phyloP scores from a whole-genome alignment of 2,329 filamentous ascomycete genomes.

The Pseudocercospora eumusae region DNA sequence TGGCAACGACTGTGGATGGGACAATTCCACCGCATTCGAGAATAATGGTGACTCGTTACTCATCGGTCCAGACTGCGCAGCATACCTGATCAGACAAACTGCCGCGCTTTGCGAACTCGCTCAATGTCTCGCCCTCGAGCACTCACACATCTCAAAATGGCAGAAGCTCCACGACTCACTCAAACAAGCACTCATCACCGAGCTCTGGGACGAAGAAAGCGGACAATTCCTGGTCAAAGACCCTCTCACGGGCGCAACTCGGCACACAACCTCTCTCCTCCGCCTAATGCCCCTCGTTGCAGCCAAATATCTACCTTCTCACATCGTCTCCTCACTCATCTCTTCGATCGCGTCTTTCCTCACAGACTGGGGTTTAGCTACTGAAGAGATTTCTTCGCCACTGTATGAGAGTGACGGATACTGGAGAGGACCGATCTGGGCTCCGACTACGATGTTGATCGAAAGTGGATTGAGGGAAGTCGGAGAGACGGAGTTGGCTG shows the following conservation, averaged over 20 bases:
- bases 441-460: conserved; percentile 2
- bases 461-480: neutral
- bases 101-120: neutral
- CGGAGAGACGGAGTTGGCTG: neutral
- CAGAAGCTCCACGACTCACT: neutral
- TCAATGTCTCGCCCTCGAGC: neutral
- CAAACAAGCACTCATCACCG: neutral
- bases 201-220: neutral
- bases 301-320: neutral
- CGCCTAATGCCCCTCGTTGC: conserved; percentile 10
- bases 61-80: conserved; percentile 4
- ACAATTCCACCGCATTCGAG: conserved; percentile 9
- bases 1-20: conserved; percentile 11
- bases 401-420: conserved; percentile 9
- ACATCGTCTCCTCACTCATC: neutral
- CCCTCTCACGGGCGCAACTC: neutral
- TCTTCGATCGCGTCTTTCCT: neutral
- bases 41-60: neutral
- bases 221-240: neutral
- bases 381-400: neutral
- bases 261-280: conserved; percentile 4
- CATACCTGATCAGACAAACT: conserved; percentile 7
- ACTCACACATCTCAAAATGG: conserved; percentile 1
- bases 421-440: conserved; percentile 9
- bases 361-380: conserved; percentile 7